phyloP scores from a whole-genome alignment of 2,329 filamentous ascomycete species.

The Aspergillus flavus region DNA sequence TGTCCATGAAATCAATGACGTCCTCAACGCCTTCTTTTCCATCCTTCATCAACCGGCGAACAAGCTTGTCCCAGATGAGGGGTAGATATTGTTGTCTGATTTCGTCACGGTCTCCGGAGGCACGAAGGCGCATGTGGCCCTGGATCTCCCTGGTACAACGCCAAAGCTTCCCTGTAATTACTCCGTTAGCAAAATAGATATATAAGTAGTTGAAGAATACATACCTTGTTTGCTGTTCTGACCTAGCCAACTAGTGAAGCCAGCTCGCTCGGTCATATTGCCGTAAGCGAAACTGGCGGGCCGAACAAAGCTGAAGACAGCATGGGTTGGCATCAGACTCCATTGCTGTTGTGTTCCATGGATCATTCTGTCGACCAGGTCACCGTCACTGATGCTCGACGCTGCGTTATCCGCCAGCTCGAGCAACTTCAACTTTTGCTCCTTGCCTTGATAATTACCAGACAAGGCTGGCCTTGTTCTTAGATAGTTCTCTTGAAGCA shows the following conservation, averaged over 20 bases:
- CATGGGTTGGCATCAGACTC: conserved; percentile 96
- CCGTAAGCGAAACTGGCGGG: conserved; percentile 87
- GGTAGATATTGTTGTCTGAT: conserved; percentile 94
- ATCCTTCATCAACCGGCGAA: conserved; percentile 72
- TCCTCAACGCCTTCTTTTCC: conserved; percentile 81
- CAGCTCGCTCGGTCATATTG: conserved; percentile 68
- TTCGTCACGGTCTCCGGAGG: conserved; percentile 89
- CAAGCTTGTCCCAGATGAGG: conserved; percentile 77
- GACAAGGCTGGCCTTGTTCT: conserved; percentile 74
- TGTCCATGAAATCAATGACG: conserved; percentile 95
- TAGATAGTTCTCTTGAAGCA: conserved; percentile 98
- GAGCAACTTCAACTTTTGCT: conserved; percentile 77
- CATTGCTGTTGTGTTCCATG: conserved; percentile 97
- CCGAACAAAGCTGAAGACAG: conserved; percentile 89
- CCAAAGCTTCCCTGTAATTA: conserved; percentile 60
- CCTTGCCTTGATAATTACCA: conserved; percentile 63
- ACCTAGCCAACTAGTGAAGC: conserved; percentile 90
- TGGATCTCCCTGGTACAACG: conserved; percentile 92
- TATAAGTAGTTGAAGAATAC: conserved; percentile 12
- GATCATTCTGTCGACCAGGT: conserved; percentile 96
- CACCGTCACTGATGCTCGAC: conserved; percentile 95
- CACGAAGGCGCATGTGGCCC: conserved; percentile 90
- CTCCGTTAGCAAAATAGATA: conserved; percentile 9
- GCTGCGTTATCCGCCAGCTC: conserved; percentile 86
- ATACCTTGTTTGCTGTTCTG: conserved; percentile 87